Evolutionary conservation across 352 stramenopile species (phyloP).

Genomic region (Pythium brachiatum): DNA sequence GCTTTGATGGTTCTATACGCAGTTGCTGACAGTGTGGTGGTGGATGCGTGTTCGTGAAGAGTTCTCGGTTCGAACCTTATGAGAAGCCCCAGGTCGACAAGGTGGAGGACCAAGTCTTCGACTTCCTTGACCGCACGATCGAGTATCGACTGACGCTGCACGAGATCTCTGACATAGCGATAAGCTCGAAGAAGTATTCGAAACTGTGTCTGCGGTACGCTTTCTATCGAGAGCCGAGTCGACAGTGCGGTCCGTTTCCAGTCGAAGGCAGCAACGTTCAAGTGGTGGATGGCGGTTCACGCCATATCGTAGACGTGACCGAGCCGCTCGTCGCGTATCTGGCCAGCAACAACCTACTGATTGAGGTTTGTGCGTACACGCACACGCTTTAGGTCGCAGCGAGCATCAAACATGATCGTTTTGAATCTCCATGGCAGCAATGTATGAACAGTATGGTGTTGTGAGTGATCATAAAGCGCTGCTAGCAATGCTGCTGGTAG

Average conservation of each 20-base stretch:
- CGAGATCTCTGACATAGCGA: conserved; percentile 23
- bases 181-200: conserved; percentile 30
- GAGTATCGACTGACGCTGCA: conserved; percentile 42
- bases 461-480: no score
- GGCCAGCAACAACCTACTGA: conserved; percentile 34
- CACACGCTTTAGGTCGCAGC: neutral
- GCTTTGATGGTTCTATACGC: conserved; percentile 6
- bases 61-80: conserved; percentile 36
- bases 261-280: conserved; percentile 13
- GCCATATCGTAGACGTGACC: conserved; percentile 48
- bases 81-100: conserved; percentile 30
- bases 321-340: conserved; percentile 54
- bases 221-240: conserved; percentile 40
- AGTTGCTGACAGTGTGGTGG: neutral
- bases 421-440: no score
- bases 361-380: conserved; percentile 34
- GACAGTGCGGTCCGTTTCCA: conserved; percentile 25
- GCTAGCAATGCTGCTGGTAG: no score
- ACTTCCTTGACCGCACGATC: conserved; percentile 50
- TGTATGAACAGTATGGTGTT: no score
- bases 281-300: conserved; percentile 25
- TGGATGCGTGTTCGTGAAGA: neutral
- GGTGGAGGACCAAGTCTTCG: conserved; percentile 46
- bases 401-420: no score
- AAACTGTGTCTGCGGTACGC: conserved; percentile 41